phyloP scores from a whole-genome alignment of 768 basidiomycete genomes.

The Agaricus blazei region DNA sequence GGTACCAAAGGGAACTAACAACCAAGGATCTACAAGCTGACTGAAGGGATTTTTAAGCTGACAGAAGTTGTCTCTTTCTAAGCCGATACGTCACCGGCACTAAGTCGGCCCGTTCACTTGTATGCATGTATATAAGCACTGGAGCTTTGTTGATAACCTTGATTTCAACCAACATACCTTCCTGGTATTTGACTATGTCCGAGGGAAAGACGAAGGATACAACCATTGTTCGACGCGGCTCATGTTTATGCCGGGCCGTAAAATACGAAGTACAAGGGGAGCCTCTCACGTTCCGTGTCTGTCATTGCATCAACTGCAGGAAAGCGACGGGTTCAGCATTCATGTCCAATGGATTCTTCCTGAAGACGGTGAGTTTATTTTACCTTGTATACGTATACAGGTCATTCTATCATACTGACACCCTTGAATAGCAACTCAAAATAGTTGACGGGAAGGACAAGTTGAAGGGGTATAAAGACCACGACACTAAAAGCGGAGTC shows the following conservation, averaged over 20 bases:
- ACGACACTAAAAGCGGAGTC: conserved; percentile 23
- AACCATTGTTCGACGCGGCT: conserved; percentile 18
- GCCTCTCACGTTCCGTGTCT: conserved; percentile 32
- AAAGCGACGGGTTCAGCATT: conserved; percentile 37
- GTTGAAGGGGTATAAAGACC: conserved; percentile 23
- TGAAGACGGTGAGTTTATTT: conserved; percentile 25
- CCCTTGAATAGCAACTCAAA: conserved; percentile 18
- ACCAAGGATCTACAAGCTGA: no score
- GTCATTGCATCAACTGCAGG: conserved; percentile 39
- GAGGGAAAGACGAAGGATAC: background rate
- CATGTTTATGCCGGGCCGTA: conserved; percentile 33
- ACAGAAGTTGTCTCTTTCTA: no score
- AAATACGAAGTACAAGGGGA: conserved; percentile 30
- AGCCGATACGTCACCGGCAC: no score
- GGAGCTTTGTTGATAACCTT: background rate
- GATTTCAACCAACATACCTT: background rate
- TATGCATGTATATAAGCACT: background rate
- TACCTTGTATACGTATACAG: background rate
- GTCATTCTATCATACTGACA: background rate
- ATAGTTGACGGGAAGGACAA: conserved; percentile 23
- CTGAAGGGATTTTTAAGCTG: no score
- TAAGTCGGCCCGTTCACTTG: no score
- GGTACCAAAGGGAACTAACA: no score
- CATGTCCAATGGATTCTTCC: conserved; percentile 33
- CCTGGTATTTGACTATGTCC: background rate